A percentile compares a stretch with the other conserved stretches of the same genome.
These are phyloP conservation scores for Penicillium brevicompactum DNA, from an alignment of 2,329 filamentous ascomycete genomes.

Conservation along the genomic window DNA sequence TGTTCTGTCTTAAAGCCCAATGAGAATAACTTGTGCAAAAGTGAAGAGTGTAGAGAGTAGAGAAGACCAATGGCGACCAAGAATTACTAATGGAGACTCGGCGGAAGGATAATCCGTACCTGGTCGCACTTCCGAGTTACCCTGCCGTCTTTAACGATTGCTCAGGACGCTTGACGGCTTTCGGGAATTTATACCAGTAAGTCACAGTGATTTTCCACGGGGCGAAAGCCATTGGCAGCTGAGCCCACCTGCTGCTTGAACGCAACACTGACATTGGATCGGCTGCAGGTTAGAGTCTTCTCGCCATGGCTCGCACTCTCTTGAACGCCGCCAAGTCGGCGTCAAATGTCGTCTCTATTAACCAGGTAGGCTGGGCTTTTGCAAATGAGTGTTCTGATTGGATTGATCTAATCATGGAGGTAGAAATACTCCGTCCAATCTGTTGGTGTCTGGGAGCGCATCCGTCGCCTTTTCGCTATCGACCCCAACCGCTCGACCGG, in stretches of 20 bases:
- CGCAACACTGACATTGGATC: constrained; percentile 10
- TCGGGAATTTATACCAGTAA: constrained; percentile 16
- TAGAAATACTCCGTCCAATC: constrained; percentile 98
- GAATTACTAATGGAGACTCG: constrained; percentile 18
- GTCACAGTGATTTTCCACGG: neutral
- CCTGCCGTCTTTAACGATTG: constrained; percentile 15
- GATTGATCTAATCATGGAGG: neutral
- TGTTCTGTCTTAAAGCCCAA: too few species aligned
- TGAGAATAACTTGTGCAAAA: too few species aligned
- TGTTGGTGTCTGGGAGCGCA: constrained; percentile 79
- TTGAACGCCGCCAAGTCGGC: constrained; percentile 44
- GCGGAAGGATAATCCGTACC: constrained; percentile 14
- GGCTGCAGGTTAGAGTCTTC: constrained; percentile 27
- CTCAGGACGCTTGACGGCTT: constrained; percentile 15
- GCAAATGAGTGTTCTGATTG: neutral
- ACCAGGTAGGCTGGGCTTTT: constrained; percentile 34
- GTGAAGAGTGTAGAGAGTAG: neutral
- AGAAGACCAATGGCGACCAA: neutral
- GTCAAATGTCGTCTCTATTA: constrained; percentile 38
- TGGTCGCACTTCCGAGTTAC: constrained; percentile 16
- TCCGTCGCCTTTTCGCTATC: constrained; percentile 77
- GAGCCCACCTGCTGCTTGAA: neutral
- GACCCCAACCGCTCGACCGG: constrained; percentile 89
- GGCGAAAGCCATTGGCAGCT: neutral
- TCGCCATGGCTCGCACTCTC: constrained; percentile 39